Evolutionary conservation across 192 early-diverging fungal genomes (phyloP).

Genomic region (Coemansia sp.): DNA sequence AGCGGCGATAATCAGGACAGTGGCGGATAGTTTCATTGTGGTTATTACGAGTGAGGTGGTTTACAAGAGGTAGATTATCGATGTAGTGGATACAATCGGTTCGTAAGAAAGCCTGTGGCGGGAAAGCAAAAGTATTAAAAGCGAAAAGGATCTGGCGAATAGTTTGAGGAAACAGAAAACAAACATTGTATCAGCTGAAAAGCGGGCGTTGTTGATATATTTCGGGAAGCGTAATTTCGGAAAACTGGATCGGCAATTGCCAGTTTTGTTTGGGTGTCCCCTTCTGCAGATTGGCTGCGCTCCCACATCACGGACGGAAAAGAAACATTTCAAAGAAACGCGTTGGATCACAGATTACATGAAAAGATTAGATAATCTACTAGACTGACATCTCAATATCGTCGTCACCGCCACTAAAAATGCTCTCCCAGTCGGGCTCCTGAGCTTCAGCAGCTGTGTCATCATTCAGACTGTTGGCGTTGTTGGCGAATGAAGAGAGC

Average conservation of each 20-base stretch:
- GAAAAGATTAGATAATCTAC: background rate
- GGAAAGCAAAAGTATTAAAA: background rate
- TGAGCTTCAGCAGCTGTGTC: conserved; percentile 42
- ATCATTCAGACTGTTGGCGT: conserved; percentile 49
- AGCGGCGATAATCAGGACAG: conserved; percentile 23
- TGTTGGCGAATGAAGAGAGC: conserved; percentile 53
- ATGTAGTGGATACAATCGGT: background rate
- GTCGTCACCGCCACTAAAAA: conserved; percentile 46
- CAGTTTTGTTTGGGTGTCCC: background rate
- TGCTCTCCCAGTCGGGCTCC: conserved; percentile 55
- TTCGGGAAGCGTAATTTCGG: conserved; percentile 28
- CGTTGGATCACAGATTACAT: background rate
- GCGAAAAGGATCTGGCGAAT: background rate
- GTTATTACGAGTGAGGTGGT: background rate
- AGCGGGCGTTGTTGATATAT: conserved; percentile 49
- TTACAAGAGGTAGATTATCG: background rate
- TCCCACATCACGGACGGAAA: background rate
- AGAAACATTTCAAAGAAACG: too few species aligned
- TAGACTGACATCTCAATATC: conserved; percentile 37
- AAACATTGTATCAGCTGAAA: conserved; percentile 51
- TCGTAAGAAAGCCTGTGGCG: background rate
- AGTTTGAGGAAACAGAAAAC: background rate
- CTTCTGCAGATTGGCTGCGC: background rate
- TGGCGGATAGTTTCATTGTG: conserved; percentile 35
- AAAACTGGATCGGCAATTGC: background rate